phyloP scores from a whole-genome alignment of 169 alveolate species.

The Eimeria brunetti region DNA sequence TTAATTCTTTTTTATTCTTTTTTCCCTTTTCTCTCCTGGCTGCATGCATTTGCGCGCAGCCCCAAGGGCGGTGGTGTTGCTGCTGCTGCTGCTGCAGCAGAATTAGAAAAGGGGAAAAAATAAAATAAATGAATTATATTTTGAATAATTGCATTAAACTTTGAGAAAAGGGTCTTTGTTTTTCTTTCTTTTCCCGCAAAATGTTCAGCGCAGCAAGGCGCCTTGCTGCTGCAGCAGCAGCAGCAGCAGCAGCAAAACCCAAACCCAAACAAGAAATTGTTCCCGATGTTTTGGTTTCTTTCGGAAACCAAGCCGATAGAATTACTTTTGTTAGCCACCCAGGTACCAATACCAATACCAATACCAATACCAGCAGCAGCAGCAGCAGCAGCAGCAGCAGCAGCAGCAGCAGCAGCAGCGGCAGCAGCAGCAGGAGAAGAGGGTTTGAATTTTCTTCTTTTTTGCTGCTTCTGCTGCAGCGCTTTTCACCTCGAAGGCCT shows the following conservation, averaged over 20 bases:
- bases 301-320: conserved; percentile 59
- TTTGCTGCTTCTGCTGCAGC: not conserved
- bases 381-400: too few relatives aligned
- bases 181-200: not conserved
- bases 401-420: too few relatives aligned
- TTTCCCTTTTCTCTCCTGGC: not conserved
- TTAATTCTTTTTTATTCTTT: too few relatives aligned
- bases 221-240: conserved; percentile 60
- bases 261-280: not conserved
- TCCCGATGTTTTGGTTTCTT: conserved; percentile 78
- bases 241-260: not conserved
- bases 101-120: not conserved
- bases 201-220: conserved; percentile 58
- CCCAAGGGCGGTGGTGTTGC: not conserved
- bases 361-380: too few relatives aligned
- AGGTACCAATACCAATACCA: too few relatives aligned
- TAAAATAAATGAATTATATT: too few relatives aligned
- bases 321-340: conserved; percentile 83
- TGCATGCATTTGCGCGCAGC: not conserved
- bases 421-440: too few relatives aligned
- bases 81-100: not conserved
- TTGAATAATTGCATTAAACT: too few relatives aligned
- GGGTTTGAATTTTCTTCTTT: too few relatives aligned
- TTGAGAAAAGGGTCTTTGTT: not conserved
- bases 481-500: too few relatives aligned